Percentiles rank a stretch among this genome's conserved stretches.
Evolutionary conservation across 257 asterid species (phyloP).

Genomic region (Fraxinus pennsylvanica): DNA sequence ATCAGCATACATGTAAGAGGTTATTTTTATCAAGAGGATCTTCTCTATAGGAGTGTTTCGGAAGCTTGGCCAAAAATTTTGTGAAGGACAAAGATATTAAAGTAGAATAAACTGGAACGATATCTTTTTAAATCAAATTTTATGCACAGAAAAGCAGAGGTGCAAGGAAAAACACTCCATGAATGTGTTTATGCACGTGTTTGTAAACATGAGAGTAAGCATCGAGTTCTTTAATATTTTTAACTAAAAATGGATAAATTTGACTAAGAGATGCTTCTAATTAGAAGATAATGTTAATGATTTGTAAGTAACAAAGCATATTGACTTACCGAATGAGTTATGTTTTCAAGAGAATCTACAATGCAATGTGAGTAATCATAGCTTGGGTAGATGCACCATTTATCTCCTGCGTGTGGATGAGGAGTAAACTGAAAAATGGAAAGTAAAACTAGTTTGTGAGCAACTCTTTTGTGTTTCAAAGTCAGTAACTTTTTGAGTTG

Average conservation of each 20-base stretch:
- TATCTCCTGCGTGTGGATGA: slow-evolving; percentile 99
- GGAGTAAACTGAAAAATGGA: slow-evolving; percentile 74
- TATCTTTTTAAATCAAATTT: neutral
- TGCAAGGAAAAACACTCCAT: neutral
- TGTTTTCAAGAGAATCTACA: slow-evolving; percentile 92
- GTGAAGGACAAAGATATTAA: neutral
- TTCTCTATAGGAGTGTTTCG: neutral
- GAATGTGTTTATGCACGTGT: neutral
- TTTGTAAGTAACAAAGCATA: slow-evolving; percentile 13
- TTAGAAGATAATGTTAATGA: neutral
- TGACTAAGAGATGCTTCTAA: slow-evolving; percentile 2
- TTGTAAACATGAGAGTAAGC: neutral
- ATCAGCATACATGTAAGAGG: neutral
- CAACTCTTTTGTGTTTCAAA: neutral
- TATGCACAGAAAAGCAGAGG: neutral
- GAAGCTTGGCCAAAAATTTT: neutral
- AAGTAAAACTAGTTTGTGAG: slow-evolving; percentile 27
- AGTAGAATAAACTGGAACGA: neutral
- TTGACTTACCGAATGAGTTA: slow-evolving; percentile 88
- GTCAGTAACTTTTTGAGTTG: neutral
- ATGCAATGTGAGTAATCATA: slow-evolving; percentile 93
- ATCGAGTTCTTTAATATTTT: neutral
- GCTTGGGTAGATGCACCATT: slow-evolving; percentile 98
- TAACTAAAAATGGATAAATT: neutral
- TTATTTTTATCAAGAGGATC: neutral